Conservation (phyloP, 768 basidiomycete species). For the Leccinum pellstonianum region DNA sequence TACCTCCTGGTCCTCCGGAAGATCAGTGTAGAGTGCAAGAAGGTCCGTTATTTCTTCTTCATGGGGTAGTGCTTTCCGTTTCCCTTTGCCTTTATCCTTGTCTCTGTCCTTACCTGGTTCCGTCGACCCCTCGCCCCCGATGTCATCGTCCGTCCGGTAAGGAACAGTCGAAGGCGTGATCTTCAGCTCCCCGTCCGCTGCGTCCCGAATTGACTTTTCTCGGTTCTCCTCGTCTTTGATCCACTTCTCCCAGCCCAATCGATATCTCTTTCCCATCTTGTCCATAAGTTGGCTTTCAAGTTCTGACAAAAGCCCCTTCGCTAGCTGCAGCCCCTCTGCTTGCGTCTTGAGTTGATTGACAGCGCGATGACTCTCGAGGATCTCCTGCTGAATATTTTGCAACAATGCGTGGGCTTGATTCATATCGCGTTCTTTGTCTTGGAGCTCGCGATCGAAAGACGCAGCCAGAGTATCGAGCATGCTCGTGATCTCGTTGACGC, state of each 20-base stretch:
- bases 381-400: constrained; percentile 85
- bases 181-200: constrained; percentile 54
- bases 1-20: constrained; percentile 57
- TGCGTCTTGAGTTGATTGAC: constrained; percentile 69
- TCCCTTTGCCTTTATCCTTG: constrained; percentile 51
- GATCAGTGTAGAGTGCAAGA: constrained; percentile 51
- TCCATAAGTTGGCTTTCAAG: constrained; percentile 64
- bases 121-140: constrained; percentile 39
- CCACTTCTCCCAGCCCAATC: constrained; percentile 93
- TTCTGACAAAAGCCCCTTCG: constrained; percentile 55
- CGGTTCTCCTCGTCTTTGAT: constrained; percentile 78
- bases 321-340: constrained; percentile 61
- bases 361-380: constrained; percentile 77
- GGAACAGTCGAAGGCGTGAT: constrained; percentile 45
- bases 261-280: constrained; percentile 81
- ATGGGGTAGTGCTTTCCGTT: constrained; percentile 48
- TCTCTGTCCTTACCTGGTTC: constrained; percentile 39
- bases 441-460: constrained; percentile 89
- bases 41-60: constrained; percentile 68
- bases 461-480: constrained; percentile 87
- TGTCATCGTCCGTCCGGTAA: constrained; percentile 47
- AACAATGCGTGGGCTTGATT: constrained; percentile 86
- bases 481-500: constrained; percentile 78
- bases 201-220: constrained; percentile 66
- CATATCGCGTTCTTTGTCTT: constrained; percentile 88